phyloP scores from a whole-genome alignment of 805 yeast genomes.

The Starmerella bombi region DNA sequence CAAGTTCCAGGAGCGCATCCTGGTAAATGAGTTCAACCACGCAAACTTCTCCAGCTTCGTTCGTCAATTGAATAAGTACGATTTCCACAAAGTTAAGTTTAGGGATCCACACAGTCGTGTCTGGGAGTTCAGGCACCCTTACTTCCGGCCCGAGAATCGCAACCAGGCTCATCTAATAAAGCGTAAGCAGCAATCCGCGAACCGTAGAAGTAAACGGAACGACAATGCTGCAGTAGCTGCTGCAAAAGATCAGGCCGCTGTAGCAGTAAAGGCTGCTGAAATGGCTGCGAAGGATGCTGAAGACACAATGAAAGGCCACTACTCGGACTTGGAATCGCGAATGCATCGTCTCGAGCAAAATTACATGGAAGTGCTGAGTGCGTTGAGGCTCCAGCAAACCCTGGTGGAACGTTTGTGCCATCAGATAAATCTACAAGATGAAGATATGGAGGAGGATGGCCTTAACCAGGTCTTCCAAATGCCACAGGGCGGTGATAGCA shows the following conservation, averaged over 20 bases:
- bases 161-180: conserved; percentile 78
- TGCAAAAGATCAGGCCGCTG: conserved; percentile 9
- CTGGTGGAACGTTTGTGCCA: conserved; percentile 15
- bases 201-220: conserved; percentile 10
- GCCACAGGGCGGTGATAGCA: background rate
- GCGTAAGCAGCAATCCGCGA: conserved; percentile 36
- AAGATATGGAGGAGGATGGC: background rate
- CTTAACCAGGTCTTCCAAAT: background rate
- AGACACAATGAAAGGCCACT: conserved; percentile 8
- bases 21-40: conserved; percentile 90
- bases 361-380: conserved; percentile 15
- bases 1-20: conserved; percentile 31
- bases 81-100: conserved; percentile 87
- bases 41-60: conserved; percentile 90
- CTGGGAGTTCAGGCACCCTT: conserved; percentile 94
- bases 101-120: conserved; percentile 23
- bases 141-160: conserved; percentile 60
- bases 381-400: conserved; percentile 16
- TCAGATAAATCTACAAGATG: conserved; percentile 7
- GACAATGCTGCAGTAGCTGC: conserved; percentile 11
- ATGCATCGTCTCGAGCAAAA: conserved; percentile 12
- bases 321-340: conserved; percentile 12
- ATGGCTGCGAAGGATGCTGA: conserved; percentile 18
- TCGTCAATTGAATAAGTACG: conserved; percentile 89
- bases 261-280: conserved; percentile 21